Evolutionary conservation across 352 stramenopile species (phyloP).

Genomic region (Phytophthora vignae): DNA sequence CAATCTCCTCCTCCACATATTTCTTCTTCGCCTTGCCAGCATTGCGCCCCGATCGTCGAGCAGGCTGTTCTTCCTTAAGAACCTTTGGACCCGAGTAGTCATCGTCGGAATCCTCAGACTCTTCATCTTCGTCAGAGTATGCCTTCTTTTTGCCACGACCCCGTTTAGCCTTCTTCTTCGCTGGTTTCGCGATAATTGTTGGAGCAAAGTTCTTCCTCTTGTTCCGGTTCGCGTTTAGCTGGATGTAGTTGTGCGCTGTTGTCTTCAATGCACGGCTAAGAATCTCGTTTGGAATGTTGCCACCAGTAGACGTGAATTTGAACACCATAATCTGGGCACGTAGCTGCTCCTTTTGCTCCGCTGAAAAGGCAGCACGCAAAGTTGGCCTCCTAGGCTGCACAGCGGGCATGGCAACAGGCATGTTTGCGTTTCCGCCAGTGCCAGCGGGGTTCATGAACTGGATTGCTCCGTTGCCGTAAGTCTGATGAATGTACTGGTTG

Average conservation of each 20-base stretch:
- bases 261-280: conserved; percentile 74
- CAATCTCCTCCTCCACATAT: conserved; percentile 84
- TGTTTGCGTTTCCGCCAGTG: conserved; percentile 38
- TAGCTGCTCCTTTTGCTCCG: conserved; percentile 89
- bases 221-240: conserved; percentile 66
- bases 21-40: conserved; percentile 84
- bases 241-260: conserved; percentile 64
- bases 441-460: conserved; percentile 90
- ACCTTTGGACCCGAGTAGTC: conserved; percentile 46
- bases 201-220: conserved; percentile 81
- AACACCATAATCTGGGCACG: conserved; percentile 93
- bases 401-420: conserved; percentile 61
- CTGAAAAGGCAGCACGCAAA: conserved; percentile 72
- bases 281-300: conserved; percentile 81
- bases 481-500: conserved; percentile 89
- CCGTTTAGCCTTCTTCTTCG: conserved; percentile 76
- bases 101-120: conserved; percentile 68
- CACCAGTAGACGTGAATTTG: conserved; percentile 88
- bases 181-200: conserved; percentile 60
- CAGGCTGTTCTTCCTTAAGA: conserved; percentile 62
- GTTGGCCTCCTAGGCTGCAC: conserved; percentile 57
- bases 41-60: conserved; percentile 84
- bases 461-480: conserved; percentile 77
- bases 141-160: conserved; percentile 67
- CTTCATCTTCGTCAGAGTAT: conserved; percentile 82